Evolutionary conservation across 2,329 filamentous ascomycete species (phyloP).

Genomic region (Xylariaceae sp.): DNA sequence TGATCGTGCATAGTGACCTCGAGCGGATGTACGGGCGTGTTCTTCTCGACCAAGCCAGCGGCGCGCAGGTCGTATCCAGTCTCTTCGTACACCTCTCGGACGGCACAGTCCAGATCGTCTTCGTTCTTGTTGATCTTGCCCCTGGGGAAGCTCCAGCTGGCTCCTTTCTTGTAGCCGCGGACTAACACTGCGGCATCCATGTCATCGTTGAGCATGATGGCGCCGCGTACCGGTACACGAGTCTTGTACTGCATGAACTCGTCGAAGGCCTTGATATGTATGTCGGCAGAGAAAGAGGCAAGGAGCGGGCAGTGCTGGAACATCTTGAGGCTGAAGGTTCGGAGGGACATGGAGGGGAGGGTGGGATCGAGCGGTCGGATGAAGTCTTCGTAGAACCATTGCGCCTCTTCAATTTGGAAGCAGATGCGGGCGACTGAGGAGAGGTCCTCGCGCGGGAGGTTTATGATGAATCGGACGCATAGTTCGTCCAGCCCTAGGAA

Average conservation of each 20-base stretch:
- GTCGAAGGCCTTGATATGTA: conserved; percentile 80
- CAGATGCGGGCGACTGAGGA: conserved; percentile 89
- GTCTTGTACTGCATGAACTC: conserved; percentile 95
- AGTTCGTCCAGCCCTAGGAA: conserved; percentile 87
- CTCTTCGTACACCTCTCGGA: conserved; percentile 94
- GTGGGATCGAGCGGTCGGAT: conserved; percentile 84
- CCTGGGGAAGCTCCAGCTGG: conserved; percentile 93
- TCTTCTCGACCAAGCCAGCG: conserved; percentile 72
- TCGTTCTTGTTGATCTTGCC: conserved; percentile 99
- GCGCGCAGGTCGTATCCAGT: conserved; percentile 81
- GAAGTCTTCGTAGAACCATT: conserved; percentile 99
- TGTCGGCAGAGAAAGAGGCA: conserved; percentile 72
- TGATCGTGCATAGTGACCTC: conserved; percentile 89
- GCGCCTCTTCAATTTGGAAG: conserved; percentile 97
- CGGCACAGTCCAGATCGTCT: conserved; percentile 86
- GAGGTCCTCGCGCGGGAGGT: conserved; percentile 88
- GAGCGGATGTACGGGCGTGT: conserved; percentile 75
- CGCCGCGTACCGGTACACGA: conserved; percentile 87
- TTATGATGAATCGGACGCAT: conserved; percentile 96
- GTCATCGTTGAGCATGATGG: conserved; percentile 86
- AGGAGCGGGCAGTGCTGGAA: conserved; percentile 93
- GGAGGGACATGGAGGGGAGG: conserved; percentile 80
- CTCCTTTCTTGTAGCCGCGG: conserved; percentile 96
- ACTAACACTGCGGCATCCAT: conserved; percentile 95
- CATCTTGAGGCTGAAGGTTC: conserved; percentile 83